A percentile compares a stretch with the other conserved stretches of the same genome.
Evolutionary conservation across 106 monocot species (phyloP).

Genomic region (Vanilla planifolia): DNA sequence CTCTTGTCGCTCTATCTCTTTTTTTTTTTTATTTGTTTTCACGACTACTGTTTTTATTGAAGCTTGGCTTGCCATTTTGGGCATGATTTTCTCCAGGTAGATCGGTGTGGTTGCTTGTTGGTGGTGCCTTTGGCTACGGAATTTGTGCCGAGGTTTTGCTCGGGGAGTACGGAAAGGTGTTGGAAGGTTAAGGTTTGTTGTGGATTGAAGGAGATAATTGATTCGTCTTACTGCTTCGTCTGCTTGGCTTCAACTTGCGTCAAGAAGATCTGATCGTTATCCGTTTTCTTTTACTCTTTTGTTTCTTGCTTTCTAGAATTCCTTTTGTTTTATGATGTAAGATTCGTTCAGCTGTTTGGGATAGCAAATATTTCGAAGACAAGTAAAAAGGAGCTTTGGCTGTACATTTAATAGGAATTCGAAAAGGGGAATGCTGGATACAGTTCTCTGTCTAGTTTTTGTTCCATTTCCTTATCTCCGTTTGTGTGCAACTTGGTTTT

Average conservation of each 20-base stretch:
- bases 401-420: neutral
- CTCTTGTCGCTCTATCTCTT: neutral
- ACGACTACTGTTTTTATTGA: neutral
- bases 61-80: slow-evolving; percentile 3
- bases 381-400: neutral
- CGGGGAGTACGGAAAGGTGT: neutral
- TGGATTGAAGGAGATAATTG: neutral
- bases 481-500: neutral
- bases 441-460: neutral
- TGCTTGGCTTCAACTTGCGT: neutral
- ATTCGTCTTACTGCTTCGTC: neutral
- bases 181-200: neutral
- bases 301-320: neutral
- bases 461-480: neutral
- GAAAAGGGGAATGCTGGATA: neutral
- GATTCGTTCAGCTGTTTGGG: slow-evolving; percentile 3
- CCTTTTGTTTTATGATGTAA: slow-evolving; percentile 1
- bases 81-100: neutral
- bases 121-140: neutral
- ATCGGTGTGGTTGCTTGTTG: slow-evolving; percentile 1
- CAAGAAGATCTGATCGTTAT: neutral
- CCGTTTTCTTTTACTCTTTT: neutral
- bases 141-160: neutral
- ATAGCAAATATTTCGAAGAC: neutral
- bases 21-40: neutral